phyloP scores from a whole-genome alignment of 2,329 filamentous ascomycete genomes.

The Clarireedia homoeocarpa region DNA sequence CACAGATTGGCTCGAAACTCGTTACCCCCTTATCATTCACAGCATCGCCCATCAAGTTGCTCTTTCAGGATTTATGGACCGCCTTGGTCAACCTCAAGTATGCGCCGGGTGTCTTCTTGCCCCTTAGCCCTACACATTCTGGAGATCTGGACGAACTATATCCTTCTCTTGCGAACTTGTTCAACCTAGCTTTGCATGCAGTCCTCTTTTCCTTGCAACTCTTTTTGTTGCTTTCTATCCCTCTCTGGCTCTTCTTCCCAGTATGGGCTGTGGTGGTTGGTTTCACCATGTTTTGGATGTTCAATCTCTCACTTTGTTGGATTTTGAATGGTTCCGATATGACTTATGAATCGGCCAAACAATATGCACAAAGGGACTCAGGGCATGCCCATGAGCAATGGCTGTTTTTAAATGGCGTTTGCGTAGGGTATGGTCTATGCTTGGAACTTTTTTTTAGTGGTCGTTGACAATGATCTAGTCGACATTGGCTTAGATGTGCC shows the following conservation, averaged over 20 bases:
- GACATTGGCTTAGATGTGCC: conserved; percentile 63
- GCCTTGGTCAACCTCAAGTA: conserved; percentile 30
- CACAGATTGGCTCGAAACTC: conserved; percentile 46
- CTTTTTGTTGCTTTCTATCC: conserved; percentile 50
- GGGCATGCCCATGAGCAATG: conserved; percentile 57
- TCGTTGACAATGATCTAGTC: conserved; percentile 29
- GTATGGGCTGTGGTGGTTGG: conserved; percentile 38
- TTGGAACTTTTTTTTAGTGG: background rate
- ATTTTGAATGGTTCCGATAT: conserved; percentile 43
- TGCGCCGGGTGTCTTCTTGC: conserved; percentile 16
- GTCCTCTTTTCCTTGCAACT: conserved; percentile 53
- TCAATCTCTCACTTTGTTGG: conserved; percentile 45
- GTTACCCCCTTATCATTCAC: conserved; percentile 12
- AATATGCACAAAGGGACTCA: conserved; percentile 41
- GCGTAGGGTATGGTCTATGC: conserved; percentile 42
- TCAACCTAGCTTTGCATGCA: conserved; percentile 48
- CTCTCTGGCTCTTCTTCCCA: conserved; percentile 40
- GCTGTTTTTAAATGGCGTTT: conserved; percentile 75
- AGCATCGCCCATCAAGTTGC: conserved; percentile 11
- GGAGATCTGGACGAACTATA: conserved; percentile 50
- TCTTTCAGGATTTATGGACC: conserved; percentile 1
- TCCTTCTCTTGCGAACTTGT: conserved; percentile 47
- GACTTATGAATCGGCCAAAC: conserved; percentile 44
- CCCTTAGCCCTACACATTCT: background rate
- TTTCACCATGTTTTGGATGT: conserved; percentile 37